Percentiles rank a stretch among this genome's conserved stretches.
Conservation (phyloP, 257 asterid species). For the Gardenia jasminoides region DNA sequence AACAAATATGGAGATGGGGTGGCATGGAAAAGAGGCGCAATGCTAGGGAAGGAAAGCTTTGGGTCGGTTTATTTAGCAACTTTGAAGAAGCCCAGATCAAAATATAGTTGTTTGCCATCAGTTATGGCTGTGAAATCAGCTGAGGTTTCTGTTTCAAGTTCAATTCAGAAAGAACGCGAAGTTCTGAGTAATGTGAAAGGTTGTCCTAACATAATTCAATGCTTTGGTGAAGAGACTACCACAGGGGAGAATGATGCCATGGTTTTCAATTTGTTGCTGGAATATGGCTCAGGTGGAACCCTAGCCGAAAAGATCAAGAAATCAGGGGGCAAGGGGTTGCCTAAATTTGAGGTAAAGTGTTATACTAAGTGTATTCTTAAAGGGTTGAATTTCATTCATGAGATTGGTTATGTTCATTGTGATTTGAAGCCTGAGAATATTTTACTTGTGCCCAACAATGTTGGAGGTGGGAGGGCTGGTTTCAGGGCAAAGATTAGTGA, state of each 20-base stretch:
- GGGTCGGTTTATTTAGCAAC: conserved; percentile 86
- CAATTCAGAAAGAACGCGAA: conserved; percentile 93
- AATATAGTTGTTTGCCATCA: conserved; percentile 60
- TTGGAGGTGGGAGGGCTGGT: conserved; percentile 12
- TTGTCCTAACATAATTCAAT: conserved; percentile 55
- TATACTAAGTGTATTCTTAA: conserved; percentile 55
- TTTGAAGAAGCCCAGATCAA: conserved; percentile 71
- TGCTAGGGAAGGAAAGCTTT: conserved; percentile 86
- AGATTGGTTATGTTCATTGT: conserved; percentile 76
- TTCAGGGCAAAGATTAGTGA: conserved; percentile 75
- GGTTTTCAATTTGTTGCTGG: conserved; percentile 78
- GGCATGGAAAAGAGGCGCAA: conserved; percentile 80
- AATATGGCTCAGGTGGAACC: conserved; percentile 88
- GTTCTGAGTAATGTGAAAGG: conserved; percentile 60
- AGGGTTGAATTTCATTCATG: conserved; percentile 63
- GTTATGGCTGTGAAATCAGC: conserved; percentile 96
- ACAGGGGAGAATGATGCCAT: conserved; percentile 58
- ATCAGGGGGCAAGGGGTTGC: conserved; percentile 51
- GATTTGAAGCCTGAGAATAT: conserved; percentile 87
- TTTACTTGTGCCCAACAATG: conserved; percentile 46
- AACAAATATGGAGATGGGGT: conserved; percentile 81
- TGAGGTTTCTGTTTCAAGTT: conserved; percentile 79
- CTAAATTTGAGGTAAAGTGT: conserved; percentile 60
- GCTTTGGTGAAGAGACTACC: conserved; percentile 90
- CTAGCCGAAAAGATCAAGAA: conserved; percentile 58